phyloP scores from a whole-genome alignment of 257 asterid species.

The Nicotiana undulata region DNA sequence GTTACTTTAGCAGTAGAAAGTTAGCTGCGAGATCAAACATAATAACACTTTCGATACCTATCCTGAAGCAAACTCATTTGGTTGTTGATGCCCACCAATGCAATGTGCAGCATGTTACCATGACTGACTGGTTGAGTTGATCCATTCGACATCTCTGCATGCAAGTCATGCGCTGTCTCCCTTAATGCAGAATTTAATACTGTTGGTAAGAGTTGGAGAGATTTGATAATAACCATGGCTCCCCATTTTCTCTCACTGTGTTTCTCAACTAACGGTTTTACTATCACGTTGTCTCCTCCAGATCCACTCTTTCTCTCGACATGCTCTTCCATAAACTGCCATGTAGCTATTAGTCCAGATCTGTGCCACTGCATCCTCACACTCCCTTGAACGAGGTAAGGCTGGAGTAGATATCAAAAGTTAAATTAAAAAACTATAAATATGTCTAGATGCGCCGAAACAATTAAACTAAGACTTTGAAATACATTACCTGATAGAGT shows the following conservation, averaged over 20 bases:
- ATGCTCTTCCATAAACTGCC: constrained; percentile 89
- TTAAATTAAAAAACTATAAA: constrained; percentile 13
- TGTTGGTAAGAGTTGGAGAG: constrained; percentile 84
- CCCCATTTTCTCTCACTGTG: constrained; percentile 80
- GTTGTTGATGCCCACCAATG: constrained; percentile 91
- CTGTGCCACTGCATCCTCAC: constrained; percentile 99
- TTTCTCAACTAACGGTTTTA: constrained; percentile 40
- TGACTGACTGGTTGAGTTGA: constrained; percentile 29
- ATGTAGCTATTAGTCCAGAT: constrained; percentile 94
- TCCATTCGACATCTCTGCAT: constrained; percentile 24
- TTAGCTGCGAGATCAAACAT: not conserved
- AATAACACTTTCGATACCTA: constrained; percentile 40
- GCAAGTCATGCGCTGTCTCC: constrained; percentile 65
- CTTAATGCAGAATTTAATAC: constrained; percentile 69
- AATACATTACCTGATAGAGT: constrained; percentile 70
- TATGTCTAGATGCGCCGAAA: not conserved
- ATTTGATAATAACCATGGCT: constrained; percentile 89
- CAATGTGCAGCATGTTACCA: constrained; percentile 94
- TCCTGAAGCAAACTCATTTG: constrained; percentile 96
- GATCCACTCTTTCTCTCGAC: constrained; percentile 40
- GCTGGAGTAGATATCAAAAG: constrained; percentile 42
- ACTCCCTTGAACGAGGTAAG: constrained; percentile 90
- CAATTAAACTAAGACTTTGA: not conserved
- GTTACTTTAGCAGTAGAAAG: not conserved
- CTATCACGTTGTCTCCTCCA: constrained; percentile 33